Conservation (phyloP, 331 rosid genomes). For the Saraca asoca region DNA sequence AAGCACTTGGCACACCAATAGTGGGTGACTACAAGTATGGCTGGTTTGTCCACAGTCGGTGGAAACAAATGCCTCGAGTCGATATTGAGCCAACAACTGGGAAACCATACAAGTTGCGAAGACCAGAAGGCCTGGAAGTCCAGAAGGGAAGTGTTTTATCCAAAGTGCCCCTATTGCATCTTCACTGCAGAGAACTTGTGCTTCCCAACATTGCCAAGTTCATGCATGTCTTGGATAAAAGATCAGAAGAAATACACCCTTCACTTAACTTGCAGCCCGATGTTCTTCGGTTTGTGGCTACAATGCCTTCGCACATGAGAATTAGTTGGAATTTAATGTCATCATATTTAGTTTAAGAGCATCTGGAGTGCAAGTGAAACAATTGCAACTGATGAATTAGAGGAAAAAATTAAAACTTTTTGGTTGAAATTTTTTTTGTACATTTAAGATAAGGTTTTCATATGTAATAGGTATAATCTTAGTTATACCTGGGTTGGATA, state of each 20-base stretch:
- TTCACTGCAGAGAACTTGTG: constrained; percentile 79
- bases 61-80: constrained; percentile 83
- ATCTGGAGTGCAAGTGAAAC: not conserved
- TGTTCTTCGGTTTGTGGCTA: constrained; percentile 74
- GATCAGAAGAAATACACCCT: constrained; percentile 39
- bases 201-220: constrained; percentile 86
- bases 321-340: constrained; percentile 99
- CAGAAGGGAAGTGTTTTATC: constrained; percentile 95
- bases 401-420: too few species aligned
- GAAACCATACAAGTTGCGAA: constrained; percentile 71
- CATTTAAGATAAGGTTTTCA: too few species aligned
- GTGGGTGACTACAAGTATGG: constrained; percentile 96
- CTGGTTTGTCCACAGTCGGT: constrained; percentile 77
- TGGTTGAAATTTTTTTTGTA: too few species aligned
- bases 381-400: too few species aligned
- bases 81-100: constrained; percentile 73
- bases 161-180: constrained; percentile 86
- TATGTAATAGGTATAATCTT: too few species aligned
- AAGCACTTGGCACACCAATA: constrained; percentile 95
- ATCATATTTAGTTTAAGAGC: constrained; percentile 65
- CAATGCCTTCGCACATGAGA: constrained; percentile 94
- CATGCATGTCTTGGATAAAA: constrained; percentile 47
- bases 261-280: constrained; percentile 50
- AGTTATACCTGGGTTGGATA: too few species aligned
- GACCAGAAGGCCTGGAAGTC: constrained; percentile 83